Conservation (phyloP, 2,329 filamentous ascomycete genomes). For the Epichloe sibirici region DNA sequence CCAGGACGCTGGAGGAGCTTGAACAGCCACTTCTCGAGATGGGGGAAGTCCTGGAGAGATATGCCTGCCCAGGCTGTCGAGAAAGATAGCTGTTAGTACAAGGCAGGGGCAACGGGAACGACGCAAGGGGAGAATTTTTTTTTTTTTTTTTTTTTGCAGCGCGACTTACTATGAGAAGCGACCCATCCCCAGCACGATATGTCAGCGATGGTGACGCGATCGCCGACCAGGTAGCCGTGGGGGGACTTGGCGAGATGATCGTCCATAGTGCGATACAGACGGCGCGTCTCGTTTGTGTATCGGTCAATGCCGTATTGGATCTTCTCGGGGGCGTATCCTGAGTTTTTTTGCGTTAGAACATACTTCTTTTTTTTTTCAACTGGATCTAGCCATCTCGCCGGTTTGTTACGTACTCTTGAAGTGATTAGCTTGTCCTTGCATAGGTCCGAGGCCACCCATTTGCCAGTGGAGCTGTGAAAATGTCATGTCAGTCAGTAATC, state of each 20-base stretch:
- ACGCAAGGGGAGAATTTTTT: not conserved
- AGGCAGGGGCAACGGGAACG: not conserved
- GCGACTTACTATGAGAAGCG: conserved; percentile 30
- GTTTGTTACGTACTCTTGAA: conserved; percentile 46
- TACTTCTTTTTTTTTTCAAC: not conserved
- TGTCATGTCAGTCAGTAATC: no score
- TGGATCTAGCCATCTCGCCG: not conserved
- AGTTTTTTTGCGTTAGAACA: not conserved
- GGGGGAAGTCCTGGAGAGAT: conserved; percentile 61
- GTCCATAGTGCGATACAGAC: conserved; percentile 69
- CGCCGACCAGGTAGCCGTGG: conserved; percentile 53
- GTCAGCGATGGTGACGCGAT: conserved; percentile 63
- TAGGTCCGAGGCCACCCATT: conserved; percentile 69
- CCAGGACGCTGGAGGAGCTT: conserved; percentile 55
- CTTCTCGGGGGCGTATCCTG: conserved; percentile 64
- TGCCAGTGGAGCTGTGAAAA: conserved; percentile 49
- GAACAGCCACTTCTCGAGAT: conserved; percentile 66
- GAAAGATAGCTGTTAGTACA: not conserved
- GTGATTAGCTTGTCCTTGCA: conserved; percentile 75
- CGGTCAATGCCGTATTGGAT: conserved; percentile 75
- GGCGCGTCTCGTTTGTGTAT: conserved; percentile 73
- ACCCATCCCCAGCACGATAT: conserved; percentile 76
- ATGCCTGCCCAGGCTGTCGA: conserved; percentile 23
- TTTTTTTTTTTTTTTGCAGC: not conserved
- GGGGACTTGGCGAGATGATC: conserved; percentile 48